Conservation (phyloP, 106 monocot species). For the Amphibolis antarctica region DNA sequence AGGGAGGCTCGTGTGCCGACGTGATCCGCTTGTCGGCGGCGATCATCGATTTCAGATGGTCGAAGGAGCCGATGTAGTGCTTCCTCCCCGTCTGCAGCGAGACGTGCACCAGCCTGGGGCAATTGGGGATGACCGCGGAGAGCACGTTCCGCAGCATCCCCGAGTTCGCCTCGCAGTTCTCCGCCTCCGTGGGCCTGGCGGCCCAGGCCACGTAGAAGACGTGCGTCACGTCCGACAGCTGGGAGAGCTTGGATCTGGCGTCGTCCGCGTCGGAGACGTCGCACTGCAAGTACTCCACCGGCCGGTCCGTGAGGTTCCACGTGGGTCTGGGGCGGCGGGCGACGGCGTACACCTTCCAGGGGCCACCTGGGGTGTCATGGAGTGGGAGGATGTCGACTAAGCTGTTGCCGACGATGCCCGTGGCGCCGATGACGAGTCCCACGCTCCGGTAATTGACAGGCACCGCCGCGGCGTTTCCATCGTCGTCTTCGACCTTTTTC, state of each 20-base stretch:
- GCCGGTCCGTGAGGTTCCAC: constrained; percentile 17
- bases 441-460: constrained; percentile 27
- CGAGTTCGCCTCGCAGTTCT: constrained; percentile 40
- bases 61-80: constrained; percentile 62
- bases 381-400: constrained; percentile 85
- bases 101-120: constrained; percentile 49
- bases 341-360: constrained; percentile 76
- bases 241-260: constrained; percentile 46
- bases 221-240: constrained; percentile 72
- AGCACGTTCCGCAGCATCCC: constrained; percentile 73
- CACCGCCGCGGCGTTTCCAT: background rate
- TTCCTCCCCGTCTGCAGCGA: constrained; percentile 74
- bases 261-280: constrained; percentile 43
- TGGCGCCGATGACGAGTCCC: constrained; percentile 31
- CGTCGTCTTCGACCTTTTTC: constrained; percentile 35
- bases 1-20: constrained; percentile 27
- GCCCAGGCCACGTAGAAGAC: constrained; percentile 64
- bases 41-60: constrained; percentile 5
- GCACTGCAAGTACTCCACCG: constrained; percentile 35
- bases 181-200: constrained; percentile 31
- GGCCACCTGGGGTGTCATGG: constrained; percentile 69
- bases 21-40: too few relatives aligned
- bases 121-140: constrained; percentile 41
- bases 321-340: constrained; percentile 40
- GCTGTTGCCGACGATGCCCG: constrained; percentile 68